Conservation (phyloP, 257 asterid species). For the Salvia rosmarinus region DNA sequence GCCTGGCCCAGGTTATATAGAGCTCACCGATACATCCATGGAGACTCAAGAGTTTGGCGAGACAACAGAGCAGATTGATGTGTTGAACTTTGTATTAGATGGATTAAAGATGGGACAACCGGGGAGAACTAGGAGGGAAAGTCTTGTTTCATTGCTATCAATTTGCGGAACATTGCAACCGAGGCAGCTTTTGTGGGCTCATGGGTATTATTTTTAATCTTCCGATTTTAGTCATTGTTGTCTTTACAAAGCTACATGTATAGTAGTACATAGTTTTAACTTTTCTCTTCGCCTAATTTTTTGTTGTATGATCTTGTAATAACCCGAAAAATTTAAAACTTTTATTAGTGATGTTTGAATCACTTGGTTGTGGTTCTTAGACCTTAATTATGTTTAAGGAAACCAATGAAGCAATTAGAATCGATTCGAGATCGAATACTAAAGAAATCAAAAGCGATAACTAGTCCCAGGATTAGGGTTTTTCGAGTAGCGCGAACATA, state of each 20-base stretch:
- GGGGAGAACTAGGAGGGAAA: slow-evolving; percentile 61
- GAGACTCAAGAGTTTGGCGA: slow-evolving; percentile 89
- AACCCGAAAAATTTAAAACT: no score
- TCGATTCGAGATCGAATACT: no score
- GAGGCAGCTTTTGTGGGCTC: slow-evolving; percentile 62
- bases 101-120: slow-evolving; percentile 87
- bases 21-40: slow-evolving; percentile 65
- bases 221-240: no score
- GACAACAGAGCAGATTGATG: slow-evolving; percentile 85
- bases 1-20: slow-evolving; percentile 39
- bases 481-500: no score
- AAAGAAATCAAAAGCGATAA: no score
- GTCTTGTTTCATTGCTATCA: slow-evolving; percentile 64
- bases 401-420: no score
- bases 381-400: no score
- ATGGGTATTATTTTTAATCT: slow-evolving; percentile 77
- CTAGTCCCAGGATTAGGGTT: no score
- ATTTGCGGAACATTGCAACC: slow-evolving; percentile 62
- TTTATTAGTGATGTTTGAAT: no score
- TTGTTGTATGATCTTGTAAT: background rate
- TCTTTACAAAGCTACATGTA: slow-evolving; percentile 22
- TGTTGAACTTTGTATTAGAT: slow-evolving; percentile 80
- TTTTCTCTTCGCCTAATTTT: no score
- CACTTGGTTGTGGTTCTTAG: no score
- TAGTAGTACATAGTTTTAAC: no score